A percentile compares a stretch with the other conserved stretches of the same genome.
Evolutionary conservation across 208 protist species (phyloP).

Genomic region (Trypanosoma cruzi): DNA sequence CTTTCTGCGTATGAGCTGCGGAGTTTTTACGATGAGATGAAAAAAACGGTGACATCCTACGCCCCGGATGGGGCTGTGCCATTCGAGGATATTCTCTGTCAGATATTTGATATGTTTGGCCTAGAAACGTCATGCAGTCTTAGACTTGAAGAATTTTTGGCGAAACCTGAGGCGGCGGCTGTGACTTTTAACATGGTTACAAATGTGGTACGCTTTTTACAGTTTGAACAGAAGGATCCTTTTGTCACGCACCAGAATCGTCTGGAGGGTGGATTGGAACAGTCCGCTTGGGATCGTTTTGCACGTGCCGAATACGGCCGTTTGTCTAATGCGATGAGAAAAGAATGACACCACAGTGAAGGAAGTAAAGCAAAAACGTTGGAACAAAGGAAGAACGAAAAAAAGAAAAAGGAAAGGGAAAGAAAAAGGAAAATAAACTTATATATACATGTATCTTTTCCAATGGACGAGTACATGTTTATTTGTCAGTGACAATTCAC

Average conservation of each 20-base stretch:
- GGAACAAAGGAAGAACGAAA: neutral
- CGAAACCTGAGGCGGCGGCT: constrained; percentile 66
- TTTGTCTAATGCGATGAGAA: constrained; percentile 81
- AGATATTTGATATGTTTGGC: constrained; percentile 95
- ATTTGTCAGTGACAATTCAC: too few relatives aligned
- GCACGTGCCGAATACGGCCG: constrained; percentile 93
- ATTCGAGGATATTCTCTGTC: constrained; percentile 93
- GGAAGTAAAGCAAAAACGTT: neutral
- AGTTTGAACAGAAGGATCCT: constrained; percentile 93
- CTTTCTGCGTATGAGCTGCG: constrained; percentile 94
- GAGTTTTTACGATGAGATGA: constrained; percentile 92
- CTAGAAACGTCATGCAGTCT: constrained; percentile 55
- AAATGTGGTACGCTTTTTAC: constrained; percentile 93
- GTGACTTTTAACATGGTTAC: constrained; percentile 95
- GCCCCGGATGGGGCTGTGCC: constrained; percentile 62
- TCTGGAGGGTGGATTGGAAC: constrained; percentile 61
- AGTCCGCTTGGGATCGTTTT: constrained; percentile 93
- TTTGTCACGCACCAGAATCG: constrained; percentile 83
- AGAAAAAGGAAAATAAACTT: too few relatives aligned
- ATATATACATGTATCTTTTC: neutral
- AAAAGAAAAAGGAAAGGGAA: too few relatives aligned
- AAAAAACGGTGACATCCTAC: constrained; percentile 70
- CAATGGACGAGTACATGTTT: neutral
- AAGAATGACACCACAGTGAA: constrained; percentile 25
- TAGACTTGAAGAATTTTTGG: constrained; percentile 85